Evolutionary conservation across 257 asterid genomes (phyloP), one percentile per base, ranked within the genome.

Genomic region (Handroanthus guayacan): DNA sequence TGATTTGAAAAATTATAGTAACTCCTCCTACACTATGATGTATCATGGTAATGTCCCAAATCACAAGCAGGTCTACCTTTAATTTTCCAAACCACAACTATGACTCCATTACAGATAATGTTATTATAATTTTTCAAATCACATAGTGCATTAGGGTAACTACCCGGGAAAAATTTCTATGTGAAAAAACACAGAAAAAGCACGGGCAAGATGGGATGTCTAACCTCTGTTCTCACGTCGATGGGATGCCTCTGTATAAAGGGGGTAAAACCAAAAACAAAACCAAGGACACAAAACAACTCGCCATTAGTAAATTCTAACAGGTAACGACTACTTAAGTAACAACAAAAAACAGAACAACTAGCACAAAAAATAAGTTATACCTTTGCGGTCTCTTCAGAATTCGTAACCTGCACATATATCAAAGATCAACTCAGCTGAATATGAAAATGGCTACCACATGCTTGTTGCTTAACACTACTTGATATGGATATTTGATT

Each of bases 161-260:
- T 25, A 25, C 31, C 45, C 8, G 6, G 5, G 7, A 41, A 41
- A 4, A 41, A 11, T 10, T 48, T 3, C 52, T 8, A 9, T 7
- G 13, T 8, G 0, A 6, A 47, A 47, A 48, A 14, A 48, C 55
- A 9, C 2, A 2, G 0, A n/a, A 25, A 48, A 48, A 48, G 55
- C 55, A 48, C 3, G 4, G 16, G 12, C 55, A 41, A 57, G 39
- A 75, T 48, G 52, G 56, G 64, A 70, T n/a, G 38, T 74, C 90
- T 87, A 62, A 93, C 98, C 96, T 93, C 98, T 57, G 89, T 79
- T 82, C 98, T 86, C 75, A 86, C 87, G 62, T 93, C 96, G 31
- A 88, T 83, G n/a, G 58, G 83, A 20, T 80, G 95, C 71, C 63
- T 87, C 98, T 93, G 89, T 18, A 44, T 45, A 65, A 56, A 17